Base-by-base conservation (phyloP, 768 basidiomycete genomes). In the Hydnum rufescens region DNA sequence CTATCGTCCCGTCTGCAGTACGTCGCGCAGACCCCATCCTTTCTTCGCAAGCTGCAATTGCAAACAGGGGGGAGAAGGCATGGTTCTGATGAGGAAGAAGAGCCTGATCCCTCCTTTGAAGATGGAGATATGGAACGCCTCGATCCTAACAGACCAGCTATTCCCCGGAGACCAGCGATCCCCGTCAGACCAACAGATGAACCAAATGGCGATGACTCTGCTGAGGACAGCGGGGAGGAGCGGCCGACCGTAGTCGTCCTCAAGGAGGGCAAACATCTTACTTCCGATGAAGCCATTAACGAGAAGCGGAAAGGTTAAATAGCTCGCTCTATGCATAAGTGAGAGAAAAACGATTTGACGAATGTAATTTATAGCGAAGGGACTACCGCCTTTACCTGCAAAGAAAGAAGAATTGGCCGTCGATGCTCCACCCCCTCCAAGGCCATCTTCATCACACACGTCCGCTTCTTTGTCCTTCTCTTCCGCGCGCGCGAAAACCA, bases 171-270 rank as follows among this genome's bases (percentile, higher is more conserved):
- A 4, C 53, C 53, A 30, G 54, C 47, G 8, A n/a, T n/a, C n/a
- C n/a, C n/a, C n/a, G n/a, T n/a, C n/a, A 43, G 51, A 4, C 22
- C 47, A 8, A 73, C 75, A 46, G 75, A 83, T 53, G 77, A 74
- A 4, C n/a, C n/a, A n/a, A n/a, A n/a, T n/a, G n/a, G n/a, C n/a
- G 81, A 82, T 49, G 82, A 80, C 57, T 82, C 74, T 8, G 77
- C 78, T 50, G 83, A 86, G 53, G 78, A 78, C 54, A 68, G 69
- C 3, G 74, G 63, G 0, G 88, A 89, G 59, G 89, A 92, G 64
- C 78, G 74, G 58, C 89, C 89, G 2, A 84, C 86, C 61, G 77
- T 95, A 4, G 86, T 95, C 2, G 89, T 93, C 5, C 63, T 95
- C 57, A 86, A 75, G 61, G 75, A 81, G 58, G 89, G 90, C 26